A percentile compares a stretch with the other conserved stretches of the same genome.
Evolutionary conservation across 2,329 filamentous ascomycete species (phyloP).

Genomic region (Venturia pyrina): DNA sequence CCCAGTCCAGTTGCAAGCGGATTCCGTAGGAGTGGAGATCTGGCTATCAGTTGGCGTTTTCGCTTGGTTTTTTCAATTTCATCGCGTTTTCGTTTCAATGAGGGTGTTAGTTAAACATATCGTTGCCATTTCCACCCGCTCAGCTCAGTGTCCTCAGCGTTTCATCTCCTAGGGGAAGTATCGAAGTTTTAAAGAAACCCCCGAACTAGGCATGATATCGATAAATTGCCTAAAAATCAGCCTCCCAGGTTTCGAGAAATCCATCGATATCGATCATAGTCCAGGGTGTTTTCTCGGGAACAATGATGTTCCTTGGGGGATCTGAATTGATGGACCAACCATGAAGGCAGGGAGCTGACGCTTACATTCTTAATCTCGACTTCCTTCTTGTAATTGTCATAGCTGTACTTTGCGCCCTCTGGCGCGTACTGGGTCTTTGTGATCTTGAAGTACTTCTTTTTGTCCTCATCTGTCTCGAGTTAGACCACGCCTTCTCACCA

Average conservation of each 20-base stretch:
- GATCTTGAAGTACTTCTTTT: slow-evolving; percentile 41
- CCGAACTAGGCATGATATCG: too few relatives aligned
- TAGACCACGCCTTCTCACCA: background rate
- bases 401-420: slow-evolving; percentile 29
- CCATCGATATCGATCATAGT: too few relatives aligned
- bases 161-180: too few relatives aligned
- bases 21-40: background rate
- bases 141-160: too few relatives aligned
- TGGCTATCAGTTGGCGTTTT: background rate
- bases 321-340: too few relatives aligned
- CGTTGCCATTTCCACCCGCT: too few relatives aligned
- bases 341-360: background rate
- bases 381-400: slow-evolving; percentile 29
- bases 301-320: too few relatives aligned
- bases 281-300: too few relatives aligned
- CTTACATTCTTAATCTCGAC: slow-evolving; percentile 23
- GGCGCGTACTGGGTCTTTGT: slow-evolving; percentile 25
- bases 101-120: background rate
- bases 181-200: too few relatives aligned
- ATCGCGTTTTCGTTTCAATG: slow-evolving; percentile 9
- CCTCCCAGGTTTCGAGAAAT: too few relatives aligned
- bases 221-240: too few relatives aligned
- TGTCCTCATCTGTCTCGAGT: slow-evolving; percentile 28
- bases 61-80: background rate
- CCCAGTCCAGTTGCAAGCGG: background rate